Evolutionary conservation across 441 rosid genomes (phyloP), one percentile per base, ranked within the genome.

Genomic region (Theobroma grandiflorum): DNA sequence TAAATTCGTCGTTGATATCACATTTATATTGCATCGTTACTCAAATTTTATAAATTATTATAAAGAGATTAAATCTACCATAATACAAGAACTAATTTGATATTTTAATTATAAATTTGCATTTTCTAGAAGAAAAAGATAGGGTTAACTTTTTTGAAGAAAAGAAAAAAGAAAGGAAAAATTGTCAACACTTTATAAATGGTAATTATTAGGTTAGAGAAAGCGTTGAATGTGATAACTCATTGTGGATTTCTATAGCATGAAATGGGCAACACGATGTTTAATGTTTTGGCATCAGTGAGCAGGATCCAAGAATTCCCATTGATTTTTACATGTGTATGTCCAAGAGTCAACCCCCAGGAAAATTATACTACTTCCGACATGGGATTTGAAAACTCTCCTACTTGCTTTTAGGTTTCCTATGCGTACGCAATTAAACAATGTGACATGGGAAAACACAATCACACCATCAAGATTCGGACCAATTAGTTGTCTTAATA

Each of bases 301-400:
- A 47, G 7, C 78, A 50, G 76, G 86, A 84, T 84, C 84, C 86
- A 78, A 81, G 86, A 78, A 84, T 55, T 47, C 69, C 33, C 77
- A 26, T 59, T 59, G 22, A 18, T 53, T 26, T 26, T 26, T 26
- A 26, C 18, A 26, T 40, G 4, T 42, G 79, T 1, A 26, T 26
- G 58, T 43, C 22, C 3, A 33, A 3, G 12, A n/a, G 80, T 75
- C 81, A 83, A 79, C 50, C n/a, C 72, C 58, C 61, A 31, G 40
- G 33, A 33, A 55, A 65, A 71, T 78, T 67, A 76, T 43, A 62
- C 1, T 50, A 71, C 49, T 77, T 83, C 79, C 35, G 66, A 78
- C 77, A 74, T 63, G 78, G 76, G 77, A 78, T 68, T 77, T 74
- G 74, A 35, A 84, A 77, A 43, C 16, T 20, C 55, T 68, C 71